phyloP scores from a whole-genome alignment of 1,284 basidiomycete species.

The Heliocybe sulcata region DNA sequence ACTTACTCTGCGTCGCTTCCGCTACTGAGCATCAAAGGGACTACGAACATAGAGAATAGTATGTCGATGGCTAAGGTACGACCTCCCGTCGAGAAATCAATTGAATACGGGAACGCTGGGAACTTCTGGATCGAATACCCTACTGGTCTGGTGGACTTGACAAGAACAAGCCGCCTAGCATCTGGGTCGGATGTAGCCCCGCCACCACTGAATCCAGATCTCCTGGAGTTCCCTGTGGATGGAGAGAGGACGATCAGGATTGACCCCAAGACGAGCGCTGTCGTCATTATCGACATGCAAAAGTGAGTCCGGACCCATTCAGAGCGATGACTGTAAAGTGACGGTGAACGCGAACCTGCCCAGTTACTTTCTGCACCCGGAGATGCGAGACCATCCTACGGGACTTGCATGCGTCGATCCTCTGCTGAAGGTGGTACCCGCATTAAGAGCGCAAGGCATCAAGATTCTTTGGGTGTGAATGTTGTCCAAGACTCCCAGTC shows the following conservation, averaged over 20 bases:
- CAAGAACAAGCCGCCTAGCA: conserved; percentile 35
- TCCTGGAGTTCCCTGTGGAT: conserved; percentile 44
- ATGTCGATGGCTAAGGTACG: conserved; percentile 1
- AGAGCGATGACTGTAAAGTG: background rate
- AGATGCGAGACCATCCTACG: conserved; percentile 45
- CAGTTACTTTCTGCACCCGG: conserved; percentile 63
- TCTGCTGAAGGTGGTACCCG: conserved; percentile 39
- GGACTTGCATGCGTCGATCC: conserved; percentile 55
- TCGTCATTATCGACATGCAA: conserved; percentile 68
- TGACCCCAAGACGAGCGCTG: conserved; percentile 39
- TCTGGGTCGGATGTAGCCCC: conserved; percentile 13
- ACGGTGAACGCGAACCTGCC: background rate
- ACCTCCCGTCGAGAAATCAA: conserved; percentile 14
- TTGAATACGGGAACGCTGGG: conserved; percentile 46
- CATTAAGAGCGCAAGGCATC: conserved; percentile 42
- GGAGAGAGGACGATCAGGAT: conserved; percentile 44
- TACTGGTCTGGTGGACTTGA: conserved; percentile 53
- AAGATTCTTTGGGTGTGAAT: conserved; percentile 64
- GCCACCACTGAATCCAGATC: conserved; percentile 26
- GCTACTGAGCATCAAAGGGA: no score
- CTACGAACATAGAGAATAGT: no score
- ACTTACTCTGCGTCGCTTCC: no score
- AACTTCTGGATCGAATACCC: conserved; percentile 68
- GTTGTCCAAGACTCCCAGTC: background rate
- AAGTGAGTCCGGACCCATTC: conserved; percentile 39